Evolutionary conservation across 352 stramenopile genomes (phyloP), one percentile per base, ranked within the genome.

Genomic region (Globisporangium polare): DNA sequence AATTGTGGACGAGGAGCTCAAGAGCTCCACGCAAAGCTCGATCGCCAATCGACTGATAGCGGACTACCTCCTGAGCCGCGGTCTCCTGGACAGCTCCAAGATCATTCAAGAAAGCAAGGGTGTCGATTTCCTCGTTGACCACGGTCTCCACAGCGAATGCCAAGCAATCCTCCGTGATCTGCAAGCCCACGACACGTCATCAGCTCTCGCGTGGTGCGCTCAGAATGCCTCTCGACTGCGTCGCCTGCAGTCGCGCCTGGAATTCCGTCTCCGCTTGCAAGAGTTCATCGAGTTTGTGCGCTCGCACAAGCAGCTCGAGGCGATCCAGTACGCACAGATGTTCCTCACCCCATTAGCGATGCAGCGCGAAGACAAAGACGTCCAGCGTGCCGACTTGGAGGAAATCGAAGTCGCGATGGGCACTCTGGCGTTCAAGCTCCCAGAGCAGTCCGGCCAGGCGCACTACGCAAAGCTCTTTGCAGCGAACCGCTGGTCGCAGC

Each of bases 231-330:
- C 85, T 22, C 79, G 85, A 3, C 60, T 94, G 29, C 79, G 85
- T 42, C 83, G 85, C 17, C 58, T 94, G 17, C 76, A 85, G 53
- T 92, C 85, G 6, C 68, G 65, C 20, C 49, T 94, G n/a, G 82
- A 92, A 55, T 91, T 94, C 41, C 78, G 80, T 9, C 50, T 94
- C 33, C 73, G 85, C 8, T 54, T 92, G 29, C 85, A 94, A 62
- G 79, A 88, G 58, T 89, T 92, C 62, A 68, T 94, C 22, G 85
- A 92, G 60, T 67, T 88, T n/a, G 80, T 92, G n/a, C 85, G 85
- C 51, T 72, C 73, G 3, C 73, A 74, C 53, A 83, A 90, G 60
- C 77, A 77, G 10, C 65, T 92, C n/a, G 77, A 90, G 22, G 85
- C 85, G 22, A 75, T 94, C 15, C 62, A 89, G 35, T 90, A 92